Evolutionary conservation across 2,329 filamentous ascomycete species (phyloP), one percentile per base, ranked within the genome.

Genomic region (Beauveria sp.): DNA sequence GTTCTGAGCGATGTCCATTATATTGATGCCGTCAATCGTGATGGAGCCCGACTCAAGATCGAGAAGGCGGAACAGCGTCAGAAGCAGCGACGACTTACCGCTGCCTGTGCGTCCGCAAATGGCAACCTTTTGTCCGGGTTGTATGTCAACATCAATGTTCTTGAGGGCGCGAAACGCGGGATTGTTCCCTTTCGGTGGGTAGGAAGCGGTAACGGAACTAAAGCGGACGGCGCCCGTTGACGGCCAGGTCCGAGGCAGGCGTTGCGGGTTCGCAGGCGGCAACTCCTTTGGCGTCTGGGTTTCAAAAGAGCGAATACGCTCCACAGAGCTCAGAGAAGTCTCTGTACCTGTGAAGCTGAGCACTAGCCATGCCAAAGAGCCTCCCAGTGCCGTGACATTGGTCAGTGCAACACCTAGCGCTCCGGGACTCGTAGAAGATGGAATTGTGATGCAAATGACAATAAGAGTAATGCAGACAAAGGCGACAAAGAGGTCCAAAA

Each of bases 391-490:
- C 10, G 70, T 69, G 24, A 72, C 65, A 43, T 64, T 67, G 20
- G 70, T 65, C 1, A 72, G 52, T 2, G 68, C 67, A 10, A 71
- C 55, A 34, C 69, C 65, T 44, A 70, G 62, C 10, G 61, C 70
- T 65, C 34, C 68, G 50, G 67, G 48, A 34, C 48, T 72, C 68
- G 55, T 73, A 40, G 46, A 69, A 26, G 58, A 44, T 3, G 63
- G 63, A 5, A 81, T 66, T 43, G 62, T 53, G 2, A 80, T 75
- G 1, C 78, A 76, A 1, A 82, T 66, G 1, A 61, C 69, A 9
- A 83, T 76, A 2, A 83, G 65, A 2, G 80, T 64, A 0, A 77
- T 72, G 1, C 78, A 78, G 34, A 83, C 71, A 1, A 66, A 74
- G 0, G 79, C 75, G 0, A 80, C 76, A 6, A 67, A 54, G 2